Percentiles rank a stretch among this genome's conserved stretches.
These are phyloP conservation scores for Gnaphalium uliginosum DNA, from an alignment of 129 eudicot genomes.

Conservation along the genomic window DNA sequence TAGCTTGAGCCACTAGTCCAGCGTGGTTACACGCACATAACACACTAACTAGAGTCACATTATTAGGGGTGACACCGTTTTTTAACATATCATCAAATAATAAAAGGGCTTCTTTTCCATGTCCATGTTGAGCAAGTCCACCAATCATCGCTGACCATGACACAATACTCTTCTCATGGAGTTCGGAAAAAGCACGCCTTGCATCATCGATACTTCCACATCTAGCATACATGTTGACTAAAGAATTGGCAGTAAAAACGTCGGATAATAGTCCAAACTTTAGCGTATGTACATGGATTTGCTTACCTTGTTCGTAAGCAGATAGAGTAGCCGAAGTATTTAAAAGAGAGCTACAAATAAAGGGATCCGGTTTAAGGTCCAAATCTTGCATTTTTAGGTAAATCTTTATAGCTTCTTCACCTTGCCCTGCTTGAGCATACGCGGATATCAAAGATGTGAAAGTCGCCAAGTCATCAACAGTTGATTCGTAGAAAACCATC, in stretches of 20 bases:
- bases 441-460: slow-evolving; percentile 77
- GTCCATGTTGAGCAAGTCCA: slow-evolving; percentile 91
- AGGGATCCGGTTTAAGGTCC: slow-evolving; percentile 67
- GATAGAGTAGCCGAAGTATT: slow-evolving; percentile 81
- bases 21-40: slow-evolving; percentile 85
- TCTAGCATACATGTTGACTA: slow-evolving; percentile 88
- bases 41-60: slow-evolving; percentile 79
- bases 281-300: slow-evolving; percentile 70
- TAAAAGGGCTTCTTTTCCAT: slow-evolving; percentile 66
- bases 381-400: slow-evolving; percentile 55
- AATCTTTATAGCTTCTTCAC: slow-evolving; percentile 84
- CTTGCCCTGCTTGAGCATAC: slow-evolving; percentile 77
- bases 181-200: slow-evolving; percentile 53
- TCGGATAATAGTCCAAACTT: slow-evolving; percentile 66
- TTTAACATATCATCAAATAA: slow-evolving; percentile 68
- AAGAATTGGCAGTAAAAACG: slow-evolving; percentile 70
- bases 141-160: slow-evolving; percentile 93
- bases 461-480: slow-evolving; percentile 62
- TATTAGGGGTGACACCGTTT: slow-evolving; percentile 63
- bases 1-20: slow-evolving; percentile 69
- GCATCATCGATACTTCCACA: slow-evolving; percentile 87
- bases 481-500: slow-evolving; percentile 57
- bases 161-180: slow-evolving; percentile 62
- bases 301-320: slow-evolving; percentile 89
- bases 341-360: slow-evolving; percentile 69